phyloP scores from a whole-genome alignment of 1,139 yeast genomes.

The Nadsonia starkeyi-henricii region DNA sequence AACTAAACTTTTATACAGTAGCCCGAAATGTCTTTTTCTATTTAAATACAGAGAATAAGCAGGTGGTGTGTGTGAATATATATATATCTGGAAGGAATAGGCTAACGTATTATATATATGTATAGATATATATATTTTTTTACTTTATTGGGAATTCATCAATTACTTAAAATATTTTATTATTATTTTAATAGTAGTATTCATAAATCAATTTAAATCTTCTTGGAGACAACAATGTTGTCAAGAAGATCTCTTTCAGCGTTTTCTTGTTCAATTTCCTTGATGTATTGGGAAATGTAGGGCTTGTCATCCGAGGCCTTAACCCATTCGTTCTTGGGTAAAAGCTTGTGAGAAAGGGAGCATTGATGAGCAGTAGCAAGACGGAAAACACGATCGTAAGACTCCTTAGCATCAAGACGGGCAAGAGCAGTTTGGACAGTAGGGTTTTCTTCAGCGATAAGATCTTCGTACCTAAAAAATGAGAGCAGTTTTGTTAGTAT shows the following conservation, averaged over 20 bases:
- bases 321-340: conserved; percentile 69
- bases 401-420: conserved; percentile 72
- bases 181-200: too few species aligned
- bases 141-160: too few species aligned
- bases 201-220: background rate
- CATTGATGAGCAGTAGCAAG: conserved; percentile 83
- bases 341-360: conserved; percentile 67
- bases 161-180: too few species aligned
- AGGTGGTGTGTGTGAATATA: too few species aligned
- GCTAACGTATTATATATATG: too few species aligned
- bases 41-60: too few species aligned
- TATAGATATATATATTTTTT: too few species aligned
- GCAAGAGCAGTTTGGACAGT: conserved; percentile 72
- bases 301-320: conserved; percentile 28
- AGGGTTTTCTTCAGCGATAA: conserved; percentile 77
- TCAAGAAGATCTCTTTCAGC: conserved; percentile 74
- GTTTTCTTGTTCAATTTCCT: conserved; percentile 21
- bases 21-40: too few species aligned
- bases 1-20: too few species aligned
- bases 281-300: background rate
- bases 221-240: conserved; percentile 41
- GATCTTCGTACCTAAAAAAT: conserved; percentile 64
- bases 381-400: conserved; percentile 86
- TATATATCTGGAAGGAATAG: too few species aligned
- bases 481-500: background rate